Conservation (phyloP, 192 early-diverging fungal species). For the Entomortierella chlamydospora region DNA sequence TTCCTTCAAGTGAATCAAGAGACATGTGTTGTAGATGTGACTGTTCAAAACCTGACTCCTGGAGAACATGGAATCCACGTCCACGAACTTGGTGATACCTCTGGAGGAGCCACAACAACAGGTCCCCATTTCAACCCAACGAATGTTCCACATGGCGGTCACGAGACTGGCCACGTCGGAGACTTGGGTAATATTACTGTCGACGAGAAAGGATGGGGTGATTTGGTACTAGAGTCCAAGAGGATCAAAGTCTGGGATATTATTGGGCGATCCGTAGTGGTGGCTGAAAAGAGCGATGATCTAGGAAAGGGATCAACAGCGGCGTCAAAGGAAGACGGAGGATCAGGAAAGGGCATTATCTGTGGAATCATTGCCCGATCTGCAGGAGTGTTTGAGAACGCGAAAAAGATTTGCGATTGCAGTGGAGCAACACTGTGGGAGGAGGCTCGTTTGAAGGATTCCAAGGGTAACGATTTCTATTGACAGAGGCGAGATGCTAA, state of each 20-base stretch:
- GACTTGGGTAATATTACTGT: conserved; percentile 78
- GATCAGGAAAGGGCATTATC: conserved; percentile 72
- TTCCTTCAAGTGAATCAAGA: conserved; percentile 81
- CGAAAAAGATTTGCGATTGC: conserved; percentile 89
- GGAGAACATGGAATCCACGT: conserved; percentile 78
- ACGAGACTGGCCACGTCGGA: conserved; percentile 65
- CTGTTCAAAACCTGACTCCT: conserved; percentile 74
- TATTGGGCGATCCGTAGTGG: conserved; percentile 88
- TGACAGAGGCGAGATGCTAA: conserved; percentile 1
- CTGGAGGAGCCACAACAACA: conserved; percentile 62
- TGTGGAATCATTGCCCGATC: conserved; percentile 90
- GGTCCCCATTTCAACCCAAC: conserved; percentile 69
- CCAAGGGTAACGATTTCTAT: conserved; percentile 42
- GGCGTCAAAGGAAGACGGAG: conserved; percentile 56
- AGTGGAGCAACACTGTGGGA: conserved; percentile 90
- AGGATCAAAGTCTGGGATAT: conserved; percentile 89
- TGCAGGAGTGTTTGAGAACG: conserved; percentile 92
- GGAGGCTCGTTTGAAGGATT: conserved; percentile 66
- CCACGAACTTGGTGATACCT: conserved; percentile 86
- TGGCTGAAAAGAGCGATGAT: conserved; percentile 68
- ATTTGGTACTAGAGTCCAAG: conserved; percentile 77
- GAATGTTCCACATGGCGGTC: conserved; percentile 58
- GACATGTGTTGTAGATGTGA: conserved; percentile 84
- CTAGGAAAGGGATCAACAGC: conserved; percentile 50
- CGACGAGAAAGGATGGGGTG: conserved; percentile 77